A percentile compares a stretch with the other conserved stretches of the same genome.
Conservation (phyloP, 108 stramenopile genomes). For the Asterionellopsis glacialis region DNA sequence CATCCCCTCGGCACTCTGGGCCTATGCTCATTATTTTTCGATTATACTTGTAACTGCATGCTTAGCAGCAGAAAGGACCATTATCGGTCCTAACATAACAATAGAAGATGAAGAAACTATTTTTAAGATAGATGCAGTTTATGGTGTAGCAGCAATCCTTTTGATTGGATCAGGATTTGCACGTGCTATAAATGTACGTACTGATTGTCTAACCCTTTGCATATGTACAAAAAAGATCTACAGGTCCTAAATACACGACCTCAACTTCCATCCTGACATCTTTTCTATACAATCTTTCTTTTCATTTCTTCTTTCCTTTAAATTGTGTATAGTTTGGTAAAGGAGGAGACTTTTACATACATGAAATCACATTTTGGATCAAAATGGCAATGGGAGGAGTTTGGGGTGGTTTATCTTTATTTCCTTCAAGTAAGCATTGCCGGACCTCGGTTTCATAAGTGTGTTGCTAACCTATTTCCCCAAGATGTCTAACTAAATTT, state of each 20-base stretch:
- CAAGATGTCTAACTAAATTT: too few species aligned
- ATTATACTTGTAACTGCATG: constrained; percentile 47
- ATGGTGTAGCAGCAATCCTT: constrained; percentile 41
- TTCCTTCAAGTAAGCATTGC: constrained; percentile 37
- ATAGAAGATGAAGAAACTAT: constrained; percentile 53
- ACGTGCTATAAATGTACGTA: constrained; percentile 21
- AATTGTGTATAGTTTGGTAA: constrained; percentile 41
- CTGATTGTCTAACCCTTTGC: too few species aligned
- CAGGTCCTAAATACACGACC: too few species aligned
- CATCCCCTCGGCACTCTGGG: constrained; percentile 39
- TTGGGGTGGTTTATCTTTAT: constrained; percentile 27
- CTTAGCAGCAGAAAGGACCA: constrained; percentile 56
- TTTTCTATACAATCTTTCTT: too few species aligned
- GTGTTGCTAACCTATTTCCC: too few species aligned
- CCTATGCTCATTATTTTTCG: constrained; percentile 69
- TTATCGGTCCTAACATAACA: constrained; percentile 58
- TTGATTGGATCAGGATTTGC: constrained; percentile 55
- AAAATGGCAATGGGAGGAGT: constrained; percentile 59
- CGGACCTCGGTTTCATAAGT: too few species aligned
- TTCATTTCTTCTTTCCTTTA: too few species aligned
- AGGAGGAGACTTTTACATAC: constrained; percentile 68
- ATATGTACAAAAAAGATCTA: too few species aligned
- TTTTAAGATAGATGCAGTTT: constrained; percentile 47
- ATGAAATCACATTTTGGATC: constrained; percentile 84
- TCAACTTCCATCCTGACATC: too few species aligned